Evolutionary conservation across 129 eudicot genomes (phyloP).

Genomic region (Ambrosia artemisiifolia): DNA sequence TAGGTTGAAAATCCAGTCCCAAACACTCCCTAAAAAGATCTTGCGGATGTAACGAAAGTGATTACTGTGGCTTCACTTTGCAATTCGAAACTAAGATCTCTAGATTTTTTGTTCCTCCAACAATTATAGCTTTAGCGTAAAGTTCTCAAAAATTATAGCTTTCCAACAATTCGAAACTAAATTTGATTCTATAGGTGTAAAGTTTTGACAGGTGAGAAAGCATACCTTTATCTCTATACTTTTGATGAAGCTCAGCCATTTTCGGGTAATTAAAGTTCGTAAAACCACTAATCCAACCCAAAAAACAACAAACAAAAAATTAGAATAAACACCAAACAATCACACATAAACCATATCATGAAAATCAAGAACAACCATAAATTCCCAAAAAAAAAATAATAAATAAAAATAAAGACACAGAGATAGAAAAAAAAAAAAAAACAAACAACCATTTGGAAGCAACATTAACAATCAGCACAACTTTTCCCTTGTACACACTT

Average conservation of each 20-base stretch:
- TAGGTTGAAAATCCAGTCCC: too few relatives aligned
- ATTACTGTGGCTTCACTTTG: not conserved
- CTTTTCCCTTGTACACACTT: conserved; percentile 71
- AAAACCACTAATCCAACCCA: conserved; percentile 62
- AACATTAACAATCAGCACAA: conserved; percentile 87
- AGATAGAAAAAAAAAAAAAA: conserved; percentile 2
- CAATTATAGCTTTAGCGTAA: too few relatives aligned
- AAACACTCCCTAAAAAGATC: too few relatives aligned
- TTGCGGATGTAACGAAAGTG: not conserved
- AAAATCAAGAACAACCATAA: not conserved
- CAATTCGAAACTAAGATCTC: not conserved
- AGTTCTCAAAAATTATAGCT: too few relatives aligned
- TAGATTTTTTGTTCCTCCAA: too few relatives aligned
- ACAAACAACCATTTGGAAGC: conserved; percentile 78
- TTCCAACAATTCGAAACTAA: too few relatives aligned
- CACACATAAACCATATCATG: not conserved
- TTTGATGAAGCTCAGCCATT: conserved; percentile 65
- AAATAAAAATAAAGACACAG: not conserved
- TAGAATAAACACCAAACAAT: conserved; percentile 6
- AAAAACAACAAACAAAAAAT: conserved; percentile 2
- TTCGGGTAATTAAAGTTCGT: conserved; percentile 69
- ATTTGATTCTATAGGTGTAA: not conserved
- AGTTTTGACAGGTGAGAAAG: conserved; percentile 6
- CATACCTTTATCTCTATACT: conserved; percentile 70
- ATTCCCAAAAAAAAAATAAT: not conserved